Percentiles rank a stretch among this genome's conserved stretches.
Conservation (phyloP, 202 grass and related monocot genomes). For the Setaria viridis region DNA sequence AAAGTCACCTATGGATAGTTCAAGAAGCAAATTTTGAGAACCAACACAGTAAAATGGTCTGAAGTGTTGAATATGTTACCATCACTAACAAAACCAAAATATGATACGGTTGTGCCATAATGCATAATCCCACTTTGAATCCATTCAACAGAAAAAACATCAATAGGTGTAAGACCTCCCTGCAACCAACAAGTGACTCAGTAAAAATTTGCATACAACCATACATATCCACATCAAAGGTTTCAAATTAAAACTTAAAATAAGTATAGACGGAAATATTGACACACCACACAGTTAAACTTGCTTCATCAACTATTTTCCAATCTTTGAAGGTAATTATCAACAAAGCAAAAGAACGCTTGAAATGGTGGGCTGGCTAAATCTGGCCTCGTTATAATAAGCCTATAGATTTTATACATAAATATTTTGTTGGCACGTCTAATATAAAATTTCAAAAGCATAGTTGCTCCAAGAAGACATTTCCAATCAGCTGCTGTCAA, state of each 20-base stretch:
- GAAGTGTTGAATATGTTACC: constrained; percentile 61
- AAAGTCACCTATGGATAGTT: constrained; percentile 14
- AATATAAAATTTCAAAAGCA: constrained; percentile 15
- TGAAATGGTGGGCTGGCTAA: not conserved
- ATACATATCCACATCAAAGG: constrained; percentile 29
- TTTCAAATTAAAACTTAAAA: not conserved
- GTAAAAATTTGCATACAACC: constrained; percentile 20
- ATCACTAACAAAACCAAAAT: constrained; percentile 90
- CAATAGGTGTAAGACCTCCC: constrained; percentile 78
- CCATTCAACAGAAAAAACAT: constrained; percentile 85
- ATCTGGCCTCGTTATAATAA: not conserved
- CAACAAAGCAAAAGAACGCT: constrained; percentile 7
- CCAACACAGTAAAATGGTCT: constrained; percentile 16
- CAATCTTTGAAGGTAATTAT: constrained; percentile 13
- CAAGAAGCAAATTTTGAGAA: constrained; percentile 44
- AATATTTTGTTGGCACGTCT: not conserved
- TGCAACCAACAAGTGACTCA: constrained; percentile 49
- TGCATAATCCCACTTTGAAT: constrained; percentile 71
- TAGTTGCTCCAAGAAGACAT: constrained; percentile 6
- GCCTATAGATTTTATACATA: not conserved
- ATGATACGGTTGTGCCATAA: constrained; percentile 81
- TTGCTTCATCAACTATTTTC: constrained; percentile 25
- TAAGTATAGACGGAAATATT: not conserved
- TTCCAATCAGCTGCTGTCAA: not conserved
- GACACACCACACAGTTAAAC: not conserved